Conservation (phyloP, 345 rosid species). For the Turnera subulata region DNA sequence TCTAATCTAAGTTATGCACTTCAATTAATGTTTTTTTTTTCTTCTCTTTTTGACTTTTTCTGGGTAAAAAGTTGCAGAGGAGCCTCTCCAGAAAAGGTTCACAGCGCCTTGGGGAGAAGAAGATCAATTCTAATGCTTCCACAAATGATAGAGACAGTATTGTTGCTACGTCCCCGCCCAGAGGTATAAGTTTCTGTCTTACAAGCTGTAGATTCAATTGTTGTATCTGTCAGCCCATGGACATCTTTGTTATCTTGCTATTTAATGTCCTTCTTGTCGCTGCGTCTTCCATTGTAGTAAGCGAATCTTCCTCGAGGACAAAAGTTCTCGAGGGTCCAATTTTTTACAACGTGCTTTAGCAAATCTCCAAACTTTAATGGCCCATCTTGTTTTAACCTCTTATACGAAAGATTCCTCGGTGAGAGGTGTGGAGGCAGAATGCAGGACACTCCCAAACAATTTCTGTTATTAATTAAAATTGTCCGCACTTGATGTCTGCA, state of each 20-base stretch:
- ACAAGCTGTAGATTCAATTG: neutral
- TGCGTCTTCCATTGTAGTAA: neutral
- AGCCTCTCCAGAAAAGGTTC: slow-evolving; percentile 72
- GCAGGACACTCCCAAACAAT: slow-evolving; percentile 17
- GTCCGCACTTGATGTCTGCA: slow-evolving; percentile 21
- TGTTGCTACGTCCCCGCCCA: slow-evolving; percentile 49
- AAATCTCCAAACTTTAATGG: neutral
- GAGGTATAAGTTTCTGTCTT: slow-evolving; percentile 41
- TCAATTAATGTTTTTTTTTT: neutral
- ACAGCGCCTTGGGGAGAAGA: slow-evolving; percentile 44
- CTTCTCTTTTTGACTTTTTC: slow-evolving; percentile 6
- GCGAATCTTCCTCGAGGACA: neutral
- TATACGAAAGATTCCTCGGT: slow-evolving; percentile 8
- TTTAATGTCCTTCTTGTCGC: neutral
- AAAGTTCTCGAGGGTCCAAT: neutral
- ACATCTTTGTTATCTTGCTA: neutral
- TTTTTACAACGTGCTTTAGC: neutral
- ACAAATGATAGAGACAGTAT: slow-evolving; percentile 39
- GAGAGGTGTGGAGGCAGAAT: slow-evolving; percentile 4
- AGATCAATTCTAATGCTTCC: slow-evolving; percentile 33
- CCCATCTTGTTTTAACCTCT: slow-evolving; percentile 4
- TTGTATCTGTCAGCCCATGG: neutral
- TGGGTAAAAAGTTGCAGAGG: slow-evolving; percentile 54
- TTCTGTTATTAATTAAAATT: slow-evolving; percentile 13
- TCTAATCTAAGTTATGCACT: neutral